A percentile compares a stretch with the other conserved stretches of the same genome.
Evolutionary conservation across 441 rosid species (phyloP).

Genomic region (Raphanus hybrid): DNA sequence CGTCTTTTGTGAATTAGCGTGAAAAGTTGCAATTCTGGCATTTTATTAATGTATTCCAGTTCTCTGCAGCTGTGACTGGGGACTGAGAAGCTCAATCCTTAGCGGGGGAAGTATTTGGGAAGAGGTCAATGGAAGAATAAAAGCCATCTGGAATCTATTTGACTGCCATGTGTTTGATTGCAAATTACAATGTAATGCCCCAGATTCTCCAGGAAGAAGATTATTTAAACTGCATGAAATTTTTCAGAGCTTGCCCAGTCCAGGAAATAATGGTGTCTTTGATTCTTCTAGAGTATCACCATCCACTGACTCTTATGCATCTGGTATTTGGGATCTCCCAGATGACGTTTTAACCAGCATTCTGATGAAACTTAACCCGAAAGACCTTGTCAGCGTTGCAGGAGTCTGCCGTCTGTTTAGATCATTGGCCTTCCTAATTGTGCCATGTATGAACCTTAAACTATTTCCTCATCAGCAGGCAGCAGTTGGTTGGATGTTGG

Average conservation of each 20-base stretch:
- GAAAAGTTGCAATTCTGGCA: conserved; percentile 6
- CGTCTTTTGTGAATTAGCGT: conserved; percentile 15
- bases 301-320: conserved; percentile 37
- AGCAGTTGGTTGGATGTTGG: conserved; percentile 94
- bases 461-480: conserved; percentile 93
- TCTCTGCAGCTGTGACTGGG: conserved; percentile 91
- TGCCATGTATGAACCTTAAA: conserved; percentile 91
- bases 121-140: conserved; percentile 40
- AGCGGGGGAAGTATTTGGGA: conserved; percentile 45
- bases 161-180: conserved; percentile 89
- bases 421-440: conserved; percentile 66
- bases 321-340: conserved; percentile 77
- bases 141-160: conserved; percentile 62
- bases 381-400: conserved; percentile 71
- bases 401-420: conserved; percentile 78
- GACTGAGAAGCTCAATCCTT: conserved; percentile 57
- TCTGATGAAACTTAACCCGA: conserved; percentile 55
- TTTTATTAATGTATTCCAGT: conserved; percentile 25
- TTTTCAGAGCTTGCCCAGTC: conserved; percentile 75
- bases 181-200: conserved; percentile 54
- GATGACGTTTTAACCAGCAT: conserved; percentile 72
- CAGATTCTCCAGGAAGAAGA: conserved; percentile 58
- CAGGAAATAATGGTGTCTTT: conserved; percentile 40
- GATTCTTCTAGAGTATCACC: conserved; percentile 58
- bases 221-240: conserved; percentile 81